Percentiles rank a stretch among this genome's conserved stretches.
Conservation (phyloP, 352 stramenopile genomes). For the Pythium vanterpoolii region DNA sequence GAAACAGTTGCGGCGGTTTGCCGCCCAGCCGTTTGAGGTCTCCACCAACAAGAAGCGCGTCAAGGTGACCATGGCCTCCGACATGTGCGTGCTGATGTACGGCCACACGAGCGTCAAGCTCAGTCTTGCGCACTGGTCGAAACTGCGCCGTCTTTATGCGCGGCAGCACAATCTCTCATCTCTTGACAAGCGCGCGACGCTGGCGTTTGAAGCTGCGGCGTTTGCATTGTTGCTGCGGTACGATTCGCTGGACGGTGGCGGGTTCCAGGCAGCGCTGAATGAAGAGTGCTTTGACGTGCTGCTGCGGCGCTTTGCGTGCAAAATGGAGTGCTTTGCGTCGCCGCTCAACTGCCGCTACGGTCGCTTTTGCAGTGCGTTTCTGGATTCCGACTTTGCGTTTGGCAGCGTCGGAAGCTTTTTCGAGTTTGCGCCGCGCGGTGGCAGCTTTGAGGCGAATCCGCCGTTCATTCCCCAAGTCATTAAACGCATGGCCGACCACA, state of each 20-base stretch:
- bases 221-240: slow-evolving; percentile 91
- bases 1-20: slow-evolving; percentile 27
- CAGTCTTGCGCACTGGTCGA: slow-evolving; percentile 78
- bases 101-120: slow-evolving; percentile 74
- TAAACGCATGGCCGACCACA: slow-evolving; percentile 86
- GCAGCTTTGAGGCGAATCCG: slow-evolving; percentile 93
- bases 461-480: slow-evolving; percentile 94
- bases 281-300: slow-evolving; percentile 92
- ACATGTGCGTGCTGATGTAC: slow-evolving; percentile 54
- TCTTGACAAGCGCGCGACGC: slow-evolving; percentile 13
- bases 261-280: slow-evolving; percentile 90
- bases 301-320: slow-evolving; percentile 87
- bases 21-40: slow-evolving; percentile 20
- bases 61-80: slow-evolving; percentile 30
- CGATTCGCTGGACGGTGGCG: slow-evolving; percentile 91
- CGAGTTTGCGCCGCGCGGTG: slow-evolving; percentile 80
- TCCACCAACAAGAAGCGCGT: slow-evolving; percentile 21
- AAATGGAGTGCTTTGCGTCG: slow-evolving; percentile 93
- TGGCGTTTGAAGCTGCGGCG: slow-evolving; percentile 64
- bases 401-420: slow-evolving; percentile 93
- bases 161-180: slow-evolving; percentile 23
- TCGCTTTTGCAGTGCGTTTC: slow-evolving; percentile 89
- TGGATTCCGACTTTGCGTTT: slow-evolving; percentile 87
- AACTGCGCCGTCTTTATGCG: slow-evolving; percentile 83
- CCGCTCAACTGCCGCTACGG: slow-evolving; percentile 93